These are phyloP conservation scores for Incumbomyces lentus DNA, from an alignment of 2,329 filamentous ascomycete species.

Conservation along the genomic window DNA sequence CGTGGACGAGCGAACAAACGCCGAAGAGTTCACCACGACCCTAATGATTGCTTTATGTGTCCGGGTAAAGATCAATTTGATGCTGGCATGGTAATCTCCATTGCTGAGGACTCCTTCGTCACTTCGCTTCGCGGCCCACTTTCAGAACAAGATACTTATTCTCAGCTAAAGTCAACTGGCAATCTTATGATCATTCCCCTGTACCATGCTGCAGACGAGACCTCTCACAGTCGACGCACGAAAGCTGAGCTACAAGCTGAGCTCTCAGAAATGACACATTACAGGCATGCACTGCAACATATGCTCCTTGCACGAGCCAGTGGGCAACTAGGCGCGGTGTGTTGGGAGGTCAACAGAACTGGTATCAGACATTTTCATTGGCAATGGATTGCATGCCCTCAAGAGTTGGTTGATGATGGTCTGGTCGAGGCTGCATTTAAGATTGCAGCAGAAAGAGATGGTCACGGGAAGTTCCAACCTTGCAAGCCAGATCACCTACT, in stretches of 20 bases:
- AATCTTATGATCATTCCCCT: constrained; percentile 90
- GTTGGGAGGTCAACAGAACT: constrained; percentile 80
- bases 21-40: constrained; percentile 40
- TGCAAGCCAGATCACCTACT: constrained; percentile 31
- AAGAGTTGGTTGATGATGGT: constrained; percentile 56
- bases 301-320: constrained; percentile 51
- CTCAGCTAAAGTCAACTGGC: constrained; percentile 62
- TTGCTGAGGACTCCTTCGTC: constrained; percentile 77
- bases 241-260: constrained; percentile 48
- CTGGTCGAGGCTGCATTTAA: constrained; percentile 82
- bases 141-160: constrained; percentile 59
- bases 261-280: constrained; percentile 71
- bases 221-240: constrained; percentile 56
- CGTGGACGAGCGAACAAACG: constrained; percentile 37
- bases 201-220: constrained; percentile 48
- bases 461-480: constrained; percentile 45
- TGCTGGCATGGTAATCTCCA: constrained; percentile 79
- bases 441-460: constrained; percentile 70
- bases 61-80: constrained; percentile 75
- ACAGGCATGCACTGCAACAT: constrained; percentile 63
- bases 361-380: constrained; percentile 82
- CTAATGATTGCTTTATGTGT: constrained; percentile 88
- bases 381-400: constrained; percentile 76
- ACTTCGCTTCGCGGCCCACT: constrained; percentile 89
- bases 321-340: constrained; percentile 64